Conservation (phyloP, 1,139 yeast genomes). For the Meyerozyma carpophila region DNA sequence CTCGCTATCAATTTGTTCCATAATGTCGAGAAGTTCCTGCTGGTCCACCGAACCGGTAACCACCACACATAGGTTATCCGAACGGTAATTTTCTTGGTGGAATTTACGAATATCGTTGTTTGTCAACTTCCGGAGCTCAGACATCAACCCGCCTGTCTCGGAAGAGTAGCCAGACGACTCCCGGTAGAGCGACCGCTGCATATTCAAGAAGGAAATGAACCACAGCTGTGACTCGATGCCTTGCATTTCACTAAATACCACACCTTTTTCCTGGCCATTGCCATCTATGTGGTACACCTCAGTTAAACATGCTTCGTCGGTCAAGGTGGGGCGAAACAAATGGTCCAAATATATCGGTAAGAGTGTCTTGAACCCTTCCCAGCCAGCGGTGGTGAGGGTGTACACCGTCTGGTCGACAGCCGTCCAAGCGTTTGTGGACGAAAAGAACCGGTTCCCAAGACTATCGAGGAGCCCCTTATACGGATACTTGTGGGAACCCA, state of each 20-base stretch:
- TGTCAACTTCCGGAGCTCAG: constrained; percentile 66
- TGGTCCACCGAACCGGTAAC: constrained; percentile 83
- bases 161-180: constrained; percentile 75
- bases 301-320: constrained; percentile 86
- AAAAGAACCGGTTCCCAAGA: constrained; percentile 78
- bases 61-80: constrained; percentile 79
- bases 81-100: constrained; percentile 68
- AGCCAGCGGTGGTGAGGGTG: constrained; percentile 87
- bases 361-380: constrained; percentile 85
- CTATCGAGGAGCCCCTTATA: constrained; percentile 88
- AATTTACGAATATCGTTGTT: constrained; percentile 72
- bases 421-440: constrained; percentile 96
- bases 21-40: constrained; percentile 54
- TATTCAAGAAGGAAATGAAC: constrained; percentile 58
- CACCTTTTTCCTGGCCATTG: constrained; percentile 88
- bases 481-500: constrained; percentile 90
- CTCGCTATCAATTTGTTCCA: constrained; percentile 59
- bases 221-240: constrained; percentile 82
- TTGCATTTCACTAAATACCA: constrained; percentile 96
- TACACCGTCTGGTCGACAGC: constrained; percentile 94
- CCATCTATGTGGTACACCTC: constrained; percentile 96
- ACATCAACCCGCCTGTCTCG: constrained; percentile 90
- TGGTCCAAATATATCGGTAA: constrained; percentile 92
- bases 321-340: constrained; percentile 74
- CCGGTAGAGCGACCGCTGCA: constrained; percentile 58